phyloP scores from a whole-genome alignment of 140 eudicot genomes.

The Stevia rebaudiana region DNA sequence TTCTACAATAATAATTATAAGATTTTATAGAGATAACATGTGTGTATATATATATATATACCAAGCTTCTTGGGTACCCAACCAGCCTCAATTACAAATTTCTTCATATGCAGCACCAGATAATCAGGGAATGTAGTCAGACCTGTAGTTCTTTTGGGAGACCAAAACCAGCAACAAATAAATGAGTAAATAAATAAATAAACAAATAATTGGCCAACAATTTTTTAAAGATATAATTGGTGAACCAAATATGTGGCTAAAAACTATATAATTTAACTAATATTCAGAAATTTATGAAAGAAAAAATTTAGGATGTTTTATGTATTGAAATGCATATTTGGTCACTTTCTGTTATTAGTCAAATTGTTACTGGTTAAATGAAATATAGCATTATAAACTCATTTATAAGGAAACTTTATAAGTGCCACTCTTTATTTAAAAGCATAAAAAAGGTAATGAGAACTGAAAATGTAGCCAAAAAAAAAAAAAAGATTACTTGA shows the following conservation, averaged over 20 bases:
- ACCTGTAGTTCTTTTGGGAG: slow-evolving; percentile 64
- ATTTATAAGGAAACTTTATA: too few relatives aligned
- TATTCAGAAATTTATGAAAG: neutral
- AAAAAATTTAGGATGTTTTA: neutral
- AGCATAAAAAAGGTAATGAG: neutral
- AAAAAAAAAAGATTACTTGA: slow-evolving; percentile 58
- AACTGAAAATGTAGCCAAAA: slow-evolving; percentile 3
- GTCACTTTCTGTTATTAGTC: too few relatives aligned
- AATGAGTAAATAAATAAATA: neutral
- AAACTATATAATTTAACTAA: neutral
- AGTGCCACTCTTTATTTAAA: too few relatives aligned
- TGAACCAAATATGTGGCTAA: neutral
- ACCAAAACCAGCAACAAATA: neutral
- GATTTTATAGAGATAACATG: neutral
- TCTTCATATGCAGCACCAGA: slow-evolving; percentile 95
- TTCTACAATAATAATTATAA: neutral
- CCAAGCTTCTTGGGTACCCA: slow-evolving; percentile 99
- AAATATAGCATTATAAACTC: too few relatives aligned
- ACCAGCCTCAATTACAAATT: slow-evolving; percentile 95
- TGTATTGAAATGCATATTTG: neutral
- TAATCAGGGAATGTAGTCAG: slow-evolving; percentile 96
- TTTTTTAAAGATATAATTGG: neutral
- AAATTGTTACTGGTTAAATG: too few relatives aligned
- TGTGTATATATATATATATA: slow-evolving; percentile 16
- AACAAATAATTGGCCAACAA: too few relatives aligned